Evolutionary conservation across 495 filamentous ascomycete species (phyloP), one percentile per base, ranked within the genome.

Genomic region (Lindgomyces ingoldianus): DNA sequence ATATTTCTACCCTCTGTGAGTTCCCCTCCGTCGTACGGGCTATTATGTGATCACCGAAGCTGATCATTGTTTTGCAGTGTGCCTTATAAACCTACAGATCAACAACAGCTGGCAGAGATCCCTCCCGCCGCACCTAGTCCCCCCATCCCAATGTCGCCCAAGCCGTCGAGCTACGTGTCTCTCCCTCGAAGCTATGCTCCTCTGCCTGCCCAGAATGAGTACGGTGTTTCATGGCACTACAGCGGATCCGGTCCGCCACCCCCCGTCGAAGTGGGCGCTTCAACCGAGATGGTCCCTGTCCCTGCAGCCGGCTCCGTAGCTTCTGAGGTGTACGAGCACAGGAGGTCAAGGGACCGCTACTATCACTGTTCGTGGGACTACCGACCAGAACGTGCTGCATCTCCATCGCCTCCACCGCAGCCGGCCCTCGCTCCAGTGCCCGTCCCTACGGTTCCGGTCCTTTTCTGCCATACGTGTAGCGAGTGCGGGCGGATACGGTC

Each of bases 401-500:
- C 56, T 24, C 22, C 52, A 11, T 2, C 52, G 14, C n/a, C 27
- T 27, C 41, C 42, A 46, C 39, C 50, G 9, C 19, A 26, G 33
- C 54, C 41, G 11, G 8, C 33, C 27, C 45, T 29, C 8, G n/a
- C 49, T 47, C 58, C 64, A n/a, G n/a, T n/a, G n/a, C 2, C 48
- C 49, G 30, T 24, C 30, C 11, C n/a, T n/a, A 21, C 18, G 41
- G 29, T 57, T 1, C 46, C 52, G 14, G 12, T 51, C 14, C 19
- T 57, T 4, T 47, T 42, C 33, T 63, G 39, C 47, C 70, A 72
- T 49, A 54, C 50, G 26, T 73, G 70, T 42, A 59, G 52, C 29
- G 54, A 54, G 46, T 73, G 70, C 39, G 46, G 52, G n/a, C 41
- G 54, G 24, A 44, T 66, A 27, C 64, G 70, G 12, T 73, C 70